A percentile compares a stretch with the other conserved stretches of the same genome.
phyloP scores from a whole-genome alignment of 2,329 filamentous ascomycete genomes.

The Zalaria obscura region DNA sequence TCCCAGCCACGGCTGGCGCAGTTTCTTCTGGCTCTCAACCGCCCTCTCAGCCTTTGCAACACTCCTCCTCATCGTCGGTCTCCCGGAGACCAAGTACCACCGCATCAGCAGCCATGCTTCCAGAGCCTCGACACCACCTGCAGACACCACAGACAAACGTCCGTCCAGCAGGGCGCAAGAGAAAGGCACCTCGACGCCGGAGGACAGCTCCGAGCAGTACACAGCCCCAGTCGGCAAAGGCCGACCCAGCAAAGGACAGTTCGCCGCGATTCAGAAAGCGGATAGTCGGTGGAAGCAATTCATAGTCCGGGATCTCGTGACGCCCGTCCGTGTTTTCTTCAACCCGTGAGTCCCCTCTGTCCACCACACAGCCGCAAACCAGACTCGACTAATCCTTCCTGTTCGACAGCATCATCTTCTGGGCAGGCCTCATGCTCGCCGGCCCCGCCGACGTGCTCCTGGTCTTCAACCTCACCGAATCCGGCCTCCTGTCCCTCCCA shows the following conservation, averaged over 20 bases:
- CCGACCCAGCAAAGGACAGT: conserved; percentile 24
- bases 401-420: conserved; percentile 23
- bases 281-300: conserved; percentile 26
- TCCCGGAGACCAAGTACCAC: conserved; percentile 29
- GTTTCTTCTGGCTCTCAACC: conserved; percentile 32
- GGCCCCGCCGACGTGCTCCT: conserved; percentile 27
- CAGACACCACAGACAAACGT: background rate
- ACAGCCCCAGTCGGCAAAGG: conserved; percentile 16
- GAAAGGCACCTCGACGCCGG: conserved; percentile 13
- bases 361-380: too few relatives aligned
- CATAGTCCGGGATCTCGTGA: conserved; percentile 24
- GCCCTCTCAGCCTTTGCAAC: conserved; percentile 25
- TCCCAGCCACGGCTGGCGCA: conserved; percentile 26
- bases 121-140: conserved; percentile 1
- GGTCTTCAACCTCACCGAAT: conserved; percentile 37
- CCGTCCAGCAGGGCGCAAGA: background rate
- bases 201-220: background rate
- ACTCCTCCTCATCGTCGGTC: conserved; percentile 23
- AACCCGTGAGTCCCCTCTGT: conserved; percentile 16
- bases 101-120: conserved; percentile 9
- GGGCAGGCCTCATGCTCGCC: conserved; percentile 19
- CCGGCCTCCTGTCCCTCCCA: conserved; percentile 23
- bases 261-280: conserved; percentile 20
- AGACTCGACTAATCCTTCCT: background rate
- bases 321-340: conserved; percentile 28